phyloP scores from a whole-genome alignment of 495 filamentous ascomycete species.

The Melanomma pulvis-pyrius region DNA sequence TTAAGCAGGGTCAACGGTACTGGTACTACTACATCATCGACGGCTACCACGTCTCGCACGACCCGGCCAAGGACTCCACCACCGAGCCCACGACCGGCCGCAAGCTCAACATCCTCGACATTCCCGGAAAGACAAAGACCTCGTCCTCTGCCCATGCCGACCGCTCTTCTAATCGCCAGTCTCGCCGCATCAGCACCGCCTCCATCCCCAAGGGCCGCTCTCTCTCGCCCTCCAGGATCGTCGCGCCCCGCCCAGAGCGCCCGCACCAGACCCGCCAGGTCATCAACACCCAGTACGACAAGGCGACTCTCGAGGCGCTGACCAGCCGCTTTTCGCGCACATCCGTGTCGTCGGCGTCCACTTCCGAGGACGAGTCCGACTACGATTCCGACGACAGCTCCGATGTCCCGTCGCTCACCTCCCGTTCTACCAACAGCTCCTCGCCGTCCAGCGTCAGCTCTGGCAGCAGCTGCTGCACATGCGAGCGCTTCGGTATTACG shows the following conservation, averaged over 20 bases:
- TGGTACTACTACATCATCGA: conserved; percentile 99
- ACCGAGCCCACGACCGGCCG: conserved; percentile 96
- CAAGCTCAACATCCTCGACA: conserved; percentile 79
- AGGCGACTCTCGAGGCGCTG: conserved; percentile 66
- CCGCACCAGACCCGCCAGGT: conserved; percentile 84
- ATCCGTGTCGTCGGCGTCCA: conserved; percentile 59
- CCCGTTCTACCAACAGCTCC: conserved; percentile 74
- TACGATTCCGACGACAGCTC: conserved; percentile 52
- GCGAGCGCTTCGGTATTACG: conserved; percentile 95
- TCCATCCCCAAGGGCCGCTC: conserved; percentile 84
- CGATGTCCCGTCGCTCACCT: conserved; percentile 55
- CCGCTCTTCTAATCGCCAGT: conserved; percentile 47
- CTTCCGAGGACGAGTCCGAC: conserved; percentile 64
- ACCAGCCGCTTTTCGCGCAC: conserved; percentile 71
- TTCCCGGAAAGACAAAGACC: conserved; percentile 53
- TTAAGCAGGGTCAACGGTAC: conserved; percentile 86
- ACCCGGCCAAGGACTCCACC: conserved; percentile 86
- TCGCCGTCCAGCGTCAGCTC: conserved; percentile 75
- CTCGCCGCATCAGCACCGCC: conserved; percentile 50
- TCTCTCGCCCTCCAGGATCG: conserved; percentile 85
- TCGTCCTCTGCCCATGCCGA: conserved; percentile 43
- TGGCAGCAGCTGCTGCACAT: conserved; percentile 73
- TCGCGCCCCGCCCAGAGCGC: conserved; percentile 83
- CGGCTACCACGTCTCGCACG: conserved; percentile 97
- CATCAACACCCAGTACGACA: conserved; percentile 71